Conservation (phyloP, 2,329 filamentous ascomycete genomes). For the Exophiala viscosa region DNA sequence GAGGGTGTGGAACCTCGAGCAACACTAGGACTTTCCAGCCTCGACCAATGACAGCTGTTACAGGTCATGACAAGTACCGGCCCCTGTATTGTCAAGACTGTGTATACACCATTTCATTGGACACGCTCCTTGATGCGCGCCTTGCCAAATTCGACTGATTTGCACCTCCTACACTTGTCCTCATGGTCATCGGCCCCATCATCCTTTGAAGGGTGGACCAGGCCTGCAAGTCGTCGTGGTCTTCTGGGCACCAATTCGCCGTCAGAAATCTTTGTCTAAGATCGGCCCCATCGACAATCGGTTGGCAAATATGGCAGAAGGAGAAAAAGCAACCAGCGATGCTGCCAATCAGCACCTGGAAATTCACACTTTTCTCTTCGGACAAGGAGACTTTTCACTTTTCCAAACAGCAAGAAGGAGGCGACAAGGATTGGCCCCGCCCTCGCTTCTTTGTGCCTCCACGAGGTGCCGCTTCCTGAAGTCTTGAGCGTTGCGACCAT, state of each 20-base stretch:
- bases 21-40: constrained; percentile 2
- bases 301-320: constrained; percentile 4
- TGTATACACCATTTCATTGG: constrained; percentile 15
- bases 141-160: constrained; percentile 16
- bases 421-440: constrained; percentile 26
- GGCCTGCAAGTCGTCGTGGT: constrained; percentile 4
- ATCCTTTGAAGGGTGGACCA: constrained; percentile 9
- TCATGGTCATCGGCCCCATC: constrained; percentile 4
- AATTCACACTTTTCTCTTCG: constrained; percentile 9
- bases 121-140: constrained; percentile 3
- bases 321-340: constrained; percentile 4
- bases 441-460: constrained; percentile 15
- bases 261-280: neutral
- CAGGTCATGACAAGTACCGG: constrained; percentile 20
- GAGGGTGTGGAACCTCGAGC: constrained; percentile 20
- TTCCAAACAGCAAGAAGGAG: constrained; percentile 8
- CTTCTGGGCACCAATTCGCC: constrained; percentile 14
- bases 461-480: neutral
- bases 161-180: constrained; percentile 9
- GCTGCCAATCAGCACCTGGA: constrained; percentile 15
- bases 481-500: neutral
- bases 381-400: neutral
- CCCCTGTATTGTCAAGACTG: constrained; percentile 16
- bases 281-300: constrained; percentile 17
- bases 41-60: constrained; percentile 21